Conservation (phyloP, 371 early-diverging fungal genomes). For the Syncephalastrum racemosum region DNA sequence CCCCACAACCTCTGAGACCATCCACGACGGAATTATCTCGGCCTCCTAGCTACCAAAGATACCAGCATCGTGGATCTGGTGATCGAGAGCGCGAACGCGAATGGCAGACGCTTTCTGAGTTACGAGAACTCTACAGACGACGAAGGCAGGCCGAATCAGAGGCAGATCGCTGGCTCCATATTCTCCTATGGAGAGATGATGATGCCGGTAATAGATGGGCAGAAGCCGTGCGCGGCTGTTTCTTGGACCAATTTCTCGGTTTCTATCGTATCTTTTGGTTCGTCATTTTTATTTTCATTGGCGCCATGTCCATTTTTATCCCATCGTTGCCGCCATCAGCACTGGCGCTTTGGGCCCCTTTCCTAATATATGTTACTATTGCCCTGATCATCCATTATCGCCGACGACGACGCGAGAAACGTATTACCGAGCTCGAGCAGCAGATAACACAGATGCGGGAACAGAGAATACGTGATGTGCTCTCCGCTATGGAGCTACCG, state of each 20-base stretch:
- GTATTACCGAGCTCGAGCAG: background rate
- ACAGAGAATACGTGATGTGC: constrained; percentile 1
- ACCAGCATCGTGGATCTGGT: background rate
- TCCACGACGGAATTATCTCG: background rate
- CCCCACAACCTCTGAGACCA: no score
- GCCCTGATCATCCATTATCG: background rate
- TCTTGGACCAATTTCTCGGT: constrained; percentile 1
- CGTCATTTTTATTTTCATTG: constrained; percentile 3
- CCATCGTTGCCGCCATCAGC: background rate
- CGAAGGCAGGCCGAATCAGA: background rate
- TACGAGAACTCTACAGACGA: constrained; percentile 1
- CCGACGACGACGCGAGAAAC: background rate
- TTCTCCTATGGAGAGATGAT: background rate
- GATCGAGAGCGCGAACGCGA: constrained; percentile 2
- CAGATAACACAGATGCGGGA: constrained; percentile 2
- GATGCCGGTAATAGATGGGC: background rate
- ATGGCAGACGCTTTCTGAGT: background rate
- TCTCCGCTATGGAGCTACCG: background rate
- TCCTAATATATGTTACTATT: background rate
- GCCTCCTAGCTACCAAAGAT: constrained; percentile 2
- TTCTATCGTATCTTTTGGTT: constrained; percentile 7
- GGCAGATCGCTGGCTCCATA: constrained; percentile 1
- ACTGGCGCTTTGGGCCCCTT: constrained; percentile 5
- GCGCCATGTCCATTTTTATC: constrained; percentile 7
- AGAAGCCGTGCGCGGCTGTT: constrained; percentile 1